Base-by-base conservation (phyloP, 2,329 filamentous ascomycete genomes). In the Xylaria sp. region DNA sequence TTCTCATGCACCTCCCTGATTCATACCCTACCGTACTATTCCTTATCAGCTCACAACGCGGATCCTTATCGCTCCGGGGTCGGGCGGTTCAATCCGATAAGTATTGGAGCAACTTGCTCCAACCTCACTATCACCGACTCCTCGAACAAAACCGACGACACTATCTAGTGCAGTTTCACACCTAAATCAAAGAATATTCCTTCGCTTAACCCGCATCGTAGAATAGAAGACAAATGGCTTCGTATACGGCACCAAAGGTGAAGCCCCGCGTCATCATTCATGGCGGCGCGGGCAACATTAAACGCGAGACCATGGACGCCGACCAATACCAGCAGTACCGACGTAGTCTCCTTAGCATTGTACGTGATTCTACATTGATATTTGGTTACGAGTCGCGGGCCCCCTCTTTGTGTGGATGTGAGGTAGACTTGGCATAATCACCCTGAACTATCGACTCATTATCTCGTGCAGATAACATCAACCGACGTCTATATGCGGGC, bases 261-360 rank as follows among this genome's bases (percentile, higher is more conserved):
- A 81, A 82, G 74, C 89, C 90, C 3, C 85, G 89, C 9, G 77
- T 92, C 36, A 90, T 92, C 75, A 88, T 93, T 75, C 90, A 93
- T 75, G 92, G 91, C 75, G 91, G 91, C 39, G 91, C 92, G 1
- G 91, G 91, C 56, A 90, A 91, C 75, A 89, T 93, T 72, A 84
- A 84, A 30, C 89, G 86, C 3, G 78, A 83, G 7, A 88, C 84
- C 65, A 84, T 92, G 48, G 83, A 89, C 3, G 85, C 86, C 0
- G 82, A 86, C 19, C 83, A 86, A 68, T 91, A 90, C 74, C 75
- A 79, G 12, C 79, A 83, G 61, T 92, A 91, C 79, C 86, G 88
- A 61, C 73, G 81, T 30, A 86, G 90, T 0, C 85, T 94, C 19
- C 81, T 90, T 21, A 80, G 80, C 2, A 91, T 92, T 73, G 88